Evolutionary conservation across 148 eudicot species (phyloP).

Genomic region (Fagopyrum tataricum): DNA sequence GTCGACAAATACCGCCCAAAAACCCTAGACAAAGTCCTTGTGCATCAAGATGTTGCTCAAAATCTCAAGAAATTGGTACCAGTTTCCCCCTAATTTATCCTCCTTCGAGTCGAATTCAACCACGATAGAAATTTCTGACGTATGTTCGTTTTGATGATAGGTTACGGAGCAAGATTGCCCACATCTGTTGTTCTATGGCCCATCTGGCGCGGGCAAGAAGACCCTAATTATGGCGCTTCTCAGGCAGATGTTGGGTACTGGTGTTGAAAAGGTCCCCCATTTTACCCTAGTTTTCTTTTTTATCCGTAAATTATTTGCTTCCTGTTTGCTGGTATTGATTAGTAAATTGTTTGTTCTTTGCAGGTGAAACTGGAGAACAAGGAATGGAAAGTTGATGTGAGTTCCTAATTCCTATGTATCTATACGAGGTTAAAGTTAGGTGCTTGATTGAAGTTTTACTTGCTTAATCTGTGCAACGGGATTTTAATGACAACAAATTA

Average conservation of each 20-base stretch:
- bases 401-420: slow-evolving; percentile 28
- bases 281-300: neutral
- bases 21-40: slow-evolving; percentile 84
- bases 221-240: slow-evolving; percentile 94
- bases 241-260: slow-evolving; percentile 81
- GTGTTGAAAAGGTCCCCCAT: slow-evolving; percentile 69
- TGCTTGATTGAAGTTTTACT: neutral
- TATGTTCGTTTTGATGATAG: slow-evolving; percentile 22
- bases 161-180: slow-evolving; percentile 97
- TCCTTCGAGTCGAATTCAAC: neutral
- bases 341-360: neutral
- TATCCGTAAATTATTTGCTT: neutral
- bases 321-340: neutral
- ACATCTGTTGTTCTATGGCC: slow-evolving; percentile 88
- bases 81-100: neutral
- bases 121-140: neutral
- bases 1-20: slow-evolving; percentile 94
- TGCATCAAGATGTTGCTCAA: slow-evolving; percentile 74
- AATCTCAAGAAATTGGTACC: slow-evolving; percentile 82
- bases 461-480: neutral
- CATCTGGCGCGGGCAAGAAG: slow-evolving; percentile 89
- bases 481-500: neutral
- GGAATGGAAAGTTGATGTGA: slow-evolving; percentile 89
- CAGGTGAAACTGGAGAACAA: slow-evolving; percentile 94
- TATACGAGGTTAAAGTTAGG: neutral